phyloP scores from a whole-genome alignment of 352 stramenopile species.

The Phytophthora ohioensis region DNA sequence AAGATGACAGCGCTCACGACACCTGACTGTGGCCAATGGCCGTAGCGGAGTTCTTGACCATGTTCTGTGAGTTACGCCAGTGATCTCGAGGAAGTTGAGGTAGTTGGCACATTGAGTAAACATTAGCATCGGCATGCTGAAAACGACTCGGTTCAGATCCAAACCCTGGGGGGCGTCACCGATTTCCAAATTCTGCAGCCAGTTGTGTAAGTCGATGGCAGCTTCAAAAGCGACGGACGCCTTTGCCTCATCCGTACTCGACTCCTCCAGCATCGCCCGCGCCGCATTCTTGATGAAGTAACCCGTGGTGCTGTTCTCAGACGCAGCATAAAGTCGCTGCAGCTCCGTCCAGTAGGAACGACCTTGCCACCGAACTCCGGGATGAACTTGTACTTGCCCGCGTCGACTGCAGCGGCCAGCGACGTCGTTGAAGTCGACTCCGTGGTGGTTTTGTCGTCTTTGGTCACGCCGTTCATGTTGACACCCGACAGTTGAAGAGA shows the following conservation, averaged over 20 bases:
- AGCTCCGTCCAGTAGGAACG: constrained; percentile 76
- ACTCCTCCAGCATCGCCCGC: constrained; percentile 64
- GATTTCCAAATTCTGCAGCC: constrained; percentile 52
- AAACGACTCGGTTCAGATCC: constrained; percentile 51
- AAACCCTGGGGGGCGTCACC: constrained; percentile 26
- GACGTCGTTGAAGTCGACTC: neutral
- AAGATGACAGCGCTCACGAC: constrained; percentile 79
- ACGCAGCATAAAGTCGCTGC: constrained; percentile 51
- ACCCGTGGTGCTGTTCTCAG: constrained; percentile 36
- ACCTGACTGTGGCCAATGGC: constrained; percentile 82
- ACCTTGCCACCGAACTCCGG: constrained; percentile 79
- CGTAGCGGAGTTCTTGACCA: constrained; percentile 53
- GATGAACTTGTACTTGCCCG: constrained; percentile 45
- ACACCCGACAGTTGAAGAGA: too few species aligned
- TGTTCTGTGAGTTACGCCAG: constrained; percentile 61
- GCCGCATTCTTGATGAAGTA: constrained; percentile 56
- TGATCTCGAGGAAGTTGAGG: constrained; percentile 65
- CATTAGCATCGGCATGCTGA: constrained; percentile 84
- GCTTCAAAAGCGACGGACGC: constrained; percentile 61
- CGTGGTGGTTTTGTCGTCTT: too few species aligned
- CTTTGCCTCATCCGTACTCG: constrained; percentile 44
- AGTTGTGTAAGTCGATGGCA: constrained; percentile 56
- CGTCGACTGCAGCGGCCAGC: constrained; percentile 31
- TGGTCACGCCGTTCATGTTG: neutral
- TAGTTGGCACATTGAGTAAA: constrained; percentile 86